Evolutionary conservation across 176 grass and related monocot species (phyloP).

Genomic region (Puya raimondii): DNA sequence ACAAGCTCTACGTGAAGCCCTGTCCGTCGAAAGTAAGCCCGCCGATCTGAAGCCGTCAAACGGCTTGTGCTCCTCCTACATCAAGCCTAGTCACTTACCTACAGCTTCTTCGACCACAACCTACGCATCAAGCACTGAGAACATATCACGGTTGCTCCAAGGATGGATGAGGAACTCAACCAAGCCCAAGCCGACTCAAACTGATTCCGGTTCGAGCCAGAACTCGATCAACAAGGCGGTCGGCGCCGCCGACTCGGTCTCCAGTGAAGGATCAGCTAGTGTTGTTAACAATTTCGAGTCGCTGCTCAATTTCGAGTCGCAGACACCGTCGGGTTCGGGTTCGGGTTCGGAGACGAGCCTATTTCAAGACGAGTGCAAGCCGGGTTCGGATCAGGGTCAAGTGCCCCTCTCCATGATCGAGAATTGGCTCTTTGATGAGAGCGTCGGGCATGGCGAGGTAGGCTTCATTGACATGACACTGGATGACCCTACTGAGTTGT

Average conservation of each 20-base stretch:
- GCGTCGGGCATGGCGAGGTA: constrained; percentile 44
- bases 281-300: neutral
- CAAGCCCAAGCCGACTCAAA: constrained; percentile 5
- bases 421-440: constrained; percentile 86
- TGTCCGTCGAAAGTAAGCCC: constrained; percentile 44
- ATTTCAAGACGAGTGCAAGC: neutral
- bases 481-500: constrained; percentile 57
- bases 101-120: constrained; percentile 24
- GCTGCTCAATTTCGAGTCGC: constrained; percentile 12
- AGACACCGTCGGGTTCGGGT: constrained; percentile 18
- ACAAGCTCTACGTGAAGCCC: constrained; percentile 72
- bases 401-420: constrained; percentile 65
- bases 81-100: neutral
- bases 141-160: constrained; percentile 77
- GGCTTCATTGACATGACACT: constrained; percentile 59
- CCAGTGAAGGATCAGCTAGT: constrained; percentile 10
- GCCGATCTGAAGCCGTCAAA: neutral
- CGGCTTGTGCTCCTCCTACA: neutral
- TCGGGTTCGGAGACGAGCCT: constrained; percentile 1
- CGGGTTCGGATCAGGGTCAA: neutral
- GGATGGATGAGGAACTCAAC: constrained; percentile 50
- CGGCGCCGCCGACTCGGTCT: constrained; percentile 32
- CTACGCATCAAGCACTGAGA: constrained; percentile 84
- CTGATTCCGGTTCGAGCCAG: constrained; percentile 12
- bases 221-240: constrained; percentile 27